phyloP scores from a whole-genome alignment of 2,329 filamentous ascomycete species.

The Xylaria polymorpha region DNA sequence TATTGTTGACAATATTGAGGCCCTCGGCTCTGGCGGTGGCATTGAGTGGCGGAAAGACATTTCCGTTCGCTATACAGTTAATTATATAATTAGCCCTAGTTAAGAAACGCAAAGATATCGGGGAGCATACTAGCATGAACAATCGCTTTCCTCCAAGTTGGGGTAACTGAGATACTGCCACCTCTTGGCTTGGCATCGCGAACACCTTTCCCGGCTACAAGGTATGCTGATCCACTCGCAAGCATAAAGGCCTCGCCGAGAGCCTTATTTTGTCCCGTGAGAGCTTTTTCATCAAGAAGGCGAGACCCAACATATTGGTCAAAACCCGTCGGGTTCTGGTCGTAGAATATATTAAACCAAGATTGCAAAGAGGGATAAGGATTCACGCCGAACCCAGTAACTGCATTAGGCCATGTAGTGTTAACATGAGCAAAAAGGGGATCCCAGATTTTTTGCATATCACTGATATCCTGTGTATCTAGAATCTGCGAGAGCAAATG shows the following conservation, averaged over 20 bases:
- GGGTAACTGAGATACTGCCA: constrained; percentile 60
- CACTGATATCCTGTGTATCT: constrained; percentile 50
- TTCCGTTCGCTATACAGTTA: constrained; percentile 44
- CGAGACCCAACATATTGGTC: constrained; percentile 57
- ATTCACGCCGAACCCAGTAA: constrained; percentile 20
- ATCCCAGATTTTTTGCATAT: constrained; percentile 47
- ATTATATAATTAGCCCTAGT: constrained; percentile 29
- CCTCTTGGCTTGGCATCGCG: constrained; percentile 57
- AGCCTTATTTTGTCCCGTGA: constrained; percentile 52
- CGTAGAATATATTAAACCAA: constrained; percentile 54
- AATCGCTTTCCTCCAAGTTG: constrained; percentile 62
- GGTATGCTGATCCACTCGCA: constrained; percentile 51
- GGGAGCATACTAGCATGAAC: constrained; percentile 55
- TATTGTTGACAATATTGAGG: constrained; percentile 44
- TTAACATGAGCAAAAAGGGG: constrained; percentile 55
- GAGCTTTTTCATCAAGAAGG: constrained; percentile 54
- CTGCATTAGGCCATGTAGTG: constrained; percentile 53
- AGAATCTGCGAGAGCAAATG: constrained; percentile 44
- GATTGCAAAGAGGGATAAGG: constrained; percentile 52
- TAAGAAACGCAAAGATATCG: neutral
- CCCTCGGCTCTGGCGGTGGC: constrained; percentile 46
- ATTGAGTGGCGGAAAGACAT: constrained; percentile 51
- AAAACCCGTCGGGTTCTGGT: constrained; percentile 52
- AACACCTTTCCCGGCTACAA: constrained; percentile 60
- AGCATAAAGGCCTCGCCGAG: constrained; percentile 54